phyloP scores from a whole-genome alignment of 768 basidiomycete species.

The Xerocomus potaroensis region DNA sequence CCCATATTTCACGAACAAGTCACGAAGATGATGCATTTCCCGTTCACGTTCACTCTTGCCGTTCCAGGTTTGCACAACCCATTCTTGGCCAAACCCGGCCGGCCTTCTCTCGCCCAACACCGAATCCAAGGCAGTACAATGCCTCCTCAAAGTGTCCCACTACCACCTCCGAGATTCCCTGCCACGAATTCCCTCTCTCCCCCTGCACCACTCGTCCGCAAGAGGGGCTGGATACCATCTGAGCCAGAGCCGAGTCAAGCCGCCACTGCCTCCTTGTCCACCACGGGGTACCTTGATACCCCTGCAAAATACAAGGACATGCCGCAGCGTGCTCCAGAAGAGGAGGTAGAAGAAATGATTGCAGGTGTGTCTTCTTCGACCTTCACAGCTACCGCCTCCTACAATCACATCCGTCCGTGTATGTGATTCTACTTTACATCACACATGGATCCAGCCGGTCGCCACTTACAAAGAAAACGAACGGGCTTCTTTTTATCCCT shows the following conservation, averaged over 20 bases:
- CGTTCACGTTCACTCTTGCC: conserved; percentile 67
- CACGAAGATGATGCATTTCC: conserved; percentile 46
- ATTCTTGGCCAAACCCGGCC: conserved; percentile 38
- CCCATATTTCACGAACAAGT: conserved; percentile 20
- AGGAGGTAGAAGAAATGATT: conserved; percentile 44
- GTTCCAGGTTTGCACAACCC: conserved; percentile 68
- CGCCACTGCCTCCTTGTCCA: conserved; percentile 47
- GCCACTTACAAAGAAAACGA: conserved; percentile 13
- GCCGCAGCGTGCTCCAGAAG: conserved; percentile 26
- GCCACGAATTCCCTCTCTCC: conserved; percentile 26
- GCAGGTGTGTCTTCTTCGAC: conserved; percentile 36
- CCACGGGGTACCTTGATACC: conserved; percentile 65
- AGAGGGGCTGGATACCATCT: conserved; percentile 72
- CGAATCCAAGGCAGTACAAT: conserved; percentile 26
- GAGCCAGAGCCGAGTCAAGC: conserved; percentile 53
- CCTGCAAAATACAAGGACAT: conserved; percentile 56
- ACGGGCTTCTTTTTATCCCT: conserved; percentile 14
- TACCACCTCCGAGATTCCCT: conserved; percentile 15
- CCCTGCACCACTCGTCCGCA: conserved; percentile 43
- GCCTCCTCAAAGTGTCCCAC: conserved; percentile 18
- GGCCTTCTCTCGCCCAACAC: conserved; percentile 14
- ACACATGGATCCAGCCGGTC: conserved; percentile 9
- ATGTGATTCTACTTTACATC: conserved; percentile 9
- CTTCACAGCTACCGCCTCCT: conserved; percentile 20
- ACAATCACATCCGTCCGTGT: conserved; percentile 9